These are phyloP conservation scores for Linnemannia elongata DNA, from an alignment of 192 early-diverging fungal genomes.

Conservation along the genomic window DNA sequence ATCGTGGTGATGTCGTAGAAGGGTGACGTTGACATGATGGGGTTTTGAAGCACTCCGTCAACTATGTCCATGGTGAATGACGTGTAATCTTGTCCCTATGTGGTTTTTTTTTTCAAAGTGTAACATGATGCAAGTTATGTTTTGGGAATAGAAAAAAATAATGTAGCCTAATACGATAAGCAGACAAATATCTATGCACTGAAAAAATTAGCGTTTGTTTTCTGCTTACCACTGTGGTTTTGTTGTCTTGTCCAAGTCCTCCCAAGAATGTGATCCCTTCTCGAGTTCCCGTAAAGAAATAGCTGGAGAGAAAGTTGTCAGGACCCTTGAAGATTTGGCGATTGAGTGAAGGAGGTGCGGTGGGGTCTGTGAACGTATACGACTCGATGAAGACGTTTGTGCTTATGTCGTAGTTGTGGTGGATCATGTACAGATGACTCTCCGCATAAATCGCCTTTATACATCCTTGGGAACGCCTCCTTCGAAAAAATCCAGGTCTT, in stretches of 20 bases:
- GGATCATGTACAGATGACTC: background rate
- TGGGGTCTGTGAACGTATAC: background rate
- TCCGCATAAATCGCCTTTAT: background rate
- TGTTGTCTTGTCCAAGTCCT: background rate
- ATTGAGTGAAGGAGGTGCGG: background rate
- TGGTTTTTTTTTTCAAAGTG: too few species aligned
- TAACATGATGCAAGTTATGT: too few species aligned
- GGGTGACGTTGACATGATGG: background rate
- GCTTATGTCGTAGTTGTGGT: background rate
- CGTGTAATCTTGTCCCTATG: too few species aligned
- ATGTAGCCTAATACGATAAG: too few species aligned
- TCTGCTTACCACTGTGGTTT: background rate
- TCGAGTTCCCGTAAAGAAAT: background rate
- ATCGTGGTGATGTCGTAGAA: background rate
- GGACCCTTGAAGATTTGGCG: background rate
- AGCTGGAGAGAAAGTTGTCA: background rate
- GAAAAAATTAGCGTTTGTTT: too few species aligned
- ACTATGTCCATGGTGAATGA: too few species aligned
- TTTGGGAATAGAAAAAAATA: too few species aligned
- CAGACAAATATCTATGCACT: too few species aligned
- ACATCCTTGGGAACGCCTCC: background rate
- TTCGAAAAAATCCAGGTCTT: background rate
- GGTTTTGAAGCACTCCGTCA: too few species aligned
- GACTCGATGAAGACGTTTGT: background rate
- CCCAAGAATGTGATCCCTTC: background rate